Evolutionary conservation across 2,329 filamentous ascomycete genomes (phyloP).

Genomic region (Colletotrichum incanum): DNA sequence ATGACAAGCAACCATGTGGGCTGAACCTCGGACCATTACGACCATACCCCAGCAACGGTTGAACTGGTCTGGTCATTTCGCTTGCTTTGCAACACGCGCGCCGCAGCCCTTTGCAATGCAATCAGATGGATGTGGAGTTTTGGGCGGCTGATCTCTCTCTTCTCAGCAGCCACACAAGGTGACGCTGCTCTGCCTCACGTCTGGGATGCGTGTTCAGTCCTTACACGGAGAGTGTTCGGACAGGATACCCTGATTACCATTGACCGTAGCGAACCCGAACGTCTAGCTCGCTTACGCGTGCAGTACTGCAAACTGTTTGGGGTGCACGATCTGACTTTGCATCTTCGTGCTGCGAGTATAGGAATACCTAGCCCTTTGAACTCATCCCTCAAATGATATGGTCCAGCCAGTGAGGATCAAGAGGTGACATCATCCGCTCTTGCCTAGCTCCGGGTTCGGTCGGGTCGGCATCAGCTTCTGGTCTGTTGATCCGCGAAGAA

Average conservation of each 20-base stretch:
- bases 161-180: background rate
- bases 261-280: background rate
- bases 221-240: background rate
- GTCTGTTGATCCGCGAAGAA: background rate
- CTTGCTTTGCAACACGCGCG: background rate
- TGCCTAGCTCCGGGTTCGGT: background rate
- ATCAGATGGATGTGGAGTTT: background rate
- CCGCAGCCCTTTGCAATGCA: background rate
- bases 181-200: background rate
- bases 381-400: background rate
- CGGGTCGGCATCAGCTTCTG: background rate
- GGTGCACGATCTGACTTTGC: background rate
- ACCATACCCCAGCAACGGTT: background rate
- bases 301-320: background rate
- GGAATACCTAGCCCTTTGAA: background rate
- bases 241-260: background rate
- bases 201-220: background rate
- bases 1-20: slow-evolving; percentile 6
- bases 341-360: background rate
- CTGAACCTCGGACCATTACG: background rate
- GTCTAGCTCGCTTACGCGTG: background rate
- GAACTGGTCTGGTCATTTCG: background rate
- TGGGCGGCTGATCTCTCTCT: background rate
- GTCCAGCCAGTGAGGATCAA: background rate
- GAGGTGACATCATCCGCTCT: background rate